Evolutionary conservation across 2,329 filamentous ascomycete species (phyloP).

Genomic region (Botrytis fragariae): DNA sequence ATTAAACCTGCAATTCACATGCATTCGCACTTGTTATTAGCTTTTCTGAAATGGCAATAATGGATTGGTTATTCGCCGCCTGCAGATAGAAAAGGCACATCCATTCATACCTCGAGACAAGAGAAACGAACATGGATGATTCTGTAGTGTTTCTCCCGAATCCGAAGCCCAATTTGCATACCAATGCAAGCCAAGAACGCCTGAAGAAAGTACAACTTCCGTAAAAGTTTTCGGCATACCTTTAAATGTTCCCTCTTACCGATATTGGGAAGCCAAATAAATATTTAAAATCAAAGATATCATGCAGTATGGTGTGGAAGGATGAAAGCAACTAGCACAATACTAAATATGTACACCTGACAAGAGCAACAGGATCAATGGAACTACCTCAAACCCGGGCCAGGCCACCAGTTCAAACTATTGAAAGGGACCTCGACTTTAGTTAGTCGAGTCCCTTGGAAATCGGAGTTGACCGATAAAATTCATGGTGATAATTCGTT

Average conservation of each 20-base stretch:
- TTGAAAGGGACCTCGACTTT: not conserved
- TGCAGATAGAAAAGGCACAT: not conserved
- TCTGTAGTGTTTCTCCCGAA: not conserved
- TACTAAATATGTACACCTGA: not conserved
- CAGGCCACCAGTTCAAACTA: not conserved
- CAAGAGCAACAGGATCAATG: not conserved
- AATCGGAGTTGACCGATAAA: not conserved
- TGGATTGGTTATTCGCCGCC: not conserved
- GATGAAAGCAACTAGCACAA: not conserved
- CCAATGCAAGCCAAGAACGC: not conserved
- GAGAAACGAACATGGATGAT: not conserved
- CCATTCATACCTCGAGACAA: not conserved
- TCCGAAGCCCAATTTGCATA: not conserved
- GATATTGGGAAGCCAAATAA: not conserved
- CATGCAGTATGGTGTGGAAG: not conserved
- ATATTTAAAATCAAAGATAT: not conserved
- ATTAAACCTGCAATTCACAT: not conserved
- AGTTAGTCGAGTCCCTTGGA: not conserved
- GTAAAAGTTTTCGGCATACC: not conserved
- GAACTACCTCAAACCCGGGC: not conserved
- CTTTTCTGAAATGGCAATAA: not conserved
- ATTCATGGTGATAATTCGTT: not conserved
- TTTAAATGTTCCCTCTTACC: not conserved
- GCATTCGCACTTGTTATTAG: not conserved
- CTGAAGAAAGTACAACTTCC: not conserved